Conservation (phyloP, 257 asterid species). For the Nicotiana noctiflora region DNA sequence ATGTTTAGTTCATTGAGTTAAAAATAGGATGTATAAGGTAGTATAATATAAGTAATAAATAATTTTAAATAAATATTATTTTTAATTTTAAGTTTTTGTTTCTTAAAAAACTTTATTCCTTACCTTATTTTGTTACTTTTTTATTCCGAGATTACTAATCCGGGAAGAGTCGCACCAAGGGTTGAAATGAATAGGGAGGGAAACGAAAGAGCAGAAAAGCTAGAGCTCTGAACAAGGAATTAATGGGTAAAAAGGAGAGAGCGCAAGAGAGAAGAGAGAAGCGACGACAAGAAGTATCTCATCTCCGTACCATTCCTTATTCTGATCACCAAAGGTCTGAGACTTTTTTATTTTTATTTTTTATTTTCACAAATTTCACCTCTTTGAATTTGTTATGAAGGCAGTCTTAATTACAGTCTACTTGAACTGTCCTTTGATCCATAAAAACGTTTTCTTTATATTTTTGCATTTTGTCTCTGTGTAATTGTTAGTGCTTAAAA, state of each 20-base stretch:
- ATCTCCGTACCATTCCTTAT: conserved; percentile 74
- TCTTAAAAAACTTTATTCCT: too few species aligned
- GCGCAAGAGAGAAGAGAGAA: conserved; percentile 72
- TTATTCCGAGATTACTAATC: too few species aligned
- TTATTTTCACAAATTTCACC: background rate
- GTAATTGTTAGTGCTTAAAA: background rate
- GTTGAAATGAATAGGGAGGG: background rate
- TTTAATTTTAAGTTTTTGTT: too few species aligned
- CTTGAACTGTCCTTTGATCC: background rate
- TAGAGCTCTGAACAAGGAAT: background rate
- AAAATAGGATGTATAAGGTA: too few species aligned
- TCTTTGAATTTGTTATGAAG: background rate
- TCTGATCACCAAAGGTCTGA: conserved; percentile 62
- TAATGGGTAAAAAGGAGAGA: conserved; percentile 59
- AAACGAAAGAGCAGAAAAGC: background rate
- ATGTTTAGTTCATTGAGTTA: too few species aligned
- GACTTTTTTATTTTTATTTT: background rate
- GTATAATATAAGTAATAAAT: too few species aligned
- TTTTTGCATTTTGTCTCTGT: background rate
- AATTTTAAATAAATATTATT: too few species aligned
- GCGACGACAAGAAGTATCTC: conserved; percentile 68
- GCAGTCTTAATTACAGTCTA: background rate
- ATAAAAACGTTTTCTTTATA: background rate
- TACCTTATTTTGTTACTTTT: too few species aligned
- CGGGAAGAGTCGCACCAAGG: background rate